Evolutionary conservation across 2,329 filamentous ascomycete species (phyloP).

Genomic region (Moelleriella libera): DNA sequence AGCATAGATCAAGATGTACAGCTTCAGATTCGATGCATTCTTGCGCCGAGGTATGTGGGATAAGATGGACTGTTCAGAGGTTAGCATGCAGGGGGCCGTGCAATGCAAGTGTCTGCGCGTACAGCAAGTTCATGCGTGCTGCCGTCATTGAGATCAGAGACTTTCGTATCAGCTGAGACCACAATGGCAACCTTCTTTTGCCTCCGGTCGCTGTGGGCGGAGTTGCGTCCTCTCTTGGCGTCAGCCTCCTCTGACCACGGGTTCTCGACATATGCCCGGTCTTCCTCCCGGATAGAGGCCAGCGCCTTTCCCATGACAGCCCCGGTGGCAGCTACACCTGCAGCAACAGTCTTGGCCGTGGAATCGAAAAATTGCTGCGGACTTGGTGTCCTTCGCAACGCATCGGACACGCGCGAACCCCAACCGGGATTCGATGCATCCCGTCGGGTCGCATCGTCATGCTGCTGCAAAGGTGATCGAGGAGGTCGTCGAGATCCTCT

Average conservation of each 20-base stretch:
- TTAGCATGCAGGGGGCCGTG: constrained; percentile 1
- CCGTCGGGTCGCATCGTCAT: constrained; percentile 9
- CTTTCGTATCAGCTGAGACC: constrained; percentile 60
- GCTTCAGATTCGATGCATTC: constrained; percentile 57
- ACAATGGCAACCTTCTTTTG: constrained; percentile 78
- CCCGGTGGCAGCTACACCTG: constrained; percentile 70
- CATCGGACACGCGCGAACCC: constrained; percentile 66
- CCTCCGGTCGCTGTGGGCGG: constrained; percentile 27
- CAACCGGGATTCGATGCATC: constrained; percentile 37
- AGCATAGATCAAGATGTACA: constrained; percentile 84
- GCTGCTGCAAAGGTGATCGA: constrained; percentile 7
- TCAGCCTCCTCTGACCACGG: constrained; percentile 87
- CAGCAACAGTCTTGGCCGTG: constrained; percentile 67
- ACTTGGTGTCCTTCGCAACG: constrained; percentile 67
- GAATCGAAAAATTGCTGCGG: constrained; percentile 80
- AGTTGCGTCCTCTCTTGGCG: constrained; percentile 38
- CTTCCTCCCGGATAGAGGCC: constrained; percentile 72
- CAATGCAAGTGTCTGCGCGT: constrained; percentile 22
- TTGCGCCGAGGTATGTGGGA: constrained; percentile 73
- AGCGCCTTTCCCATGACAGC: constrained; percentile 72
- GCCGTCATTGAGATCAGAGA: constrained; percentile 44
- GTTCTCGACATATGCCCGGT: constrained; percentile 70
- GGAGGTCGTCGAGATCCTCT: constrained; percentile 19
- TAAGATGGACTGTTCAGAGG: constrained; percentile 53
- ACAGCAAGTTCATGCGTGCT: constrained; percentile 68